phyloP scores from a whole-genome alignment of 441 rosid species.

The Adansonia rubrostipa region DNA sequence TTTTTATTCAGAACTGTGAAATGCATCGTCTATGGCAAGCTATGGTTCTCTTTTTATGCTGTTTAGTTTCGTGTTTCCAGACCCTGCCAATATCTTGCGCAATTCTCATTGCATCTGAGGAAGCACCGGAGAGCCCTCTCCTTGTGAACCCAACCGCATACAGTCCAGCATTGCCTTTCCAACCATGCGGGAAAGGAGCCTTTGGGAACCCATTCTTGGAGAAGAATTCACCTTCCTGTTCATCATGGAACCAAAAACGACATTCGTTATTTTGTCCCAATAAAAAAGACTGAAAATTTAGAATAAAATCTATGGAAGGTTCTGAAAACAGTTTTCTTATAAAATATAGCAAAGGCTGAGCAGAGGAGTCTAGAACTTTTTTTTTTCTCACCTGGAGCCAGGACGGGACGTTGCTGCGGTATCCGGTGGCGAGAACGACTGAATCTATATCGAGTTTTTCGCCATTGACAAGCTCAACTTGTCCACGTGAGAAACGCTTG shows the following conservation, averaged over 20 bases:
- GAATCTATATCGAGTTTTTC: slow-evolving; percentile 55
- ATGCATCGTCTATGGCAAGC: slow-evolving; percentile 78
- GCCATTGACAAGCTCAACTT: slow-evolving; percentile 71
- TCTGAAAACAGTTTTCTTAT: neutral
- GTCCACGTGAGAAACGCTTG: slow-evolving; percentile 51
- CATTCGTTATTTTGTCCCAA: slow-evolving; percentile 28
- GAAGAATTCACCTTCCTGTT: slow-evolving; percentile 76
- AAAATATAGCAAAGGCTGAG: neutral
- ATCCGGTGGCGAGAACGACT: slow-evolving; percentile 73
- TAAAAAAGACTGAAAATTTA: neutral
- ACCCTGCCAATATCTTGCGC: slow-evolving; percentile 74
- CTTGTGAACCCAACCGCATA: slow-evolving; percentile 93
- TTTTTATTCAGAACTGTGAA: slow-evolving; percentile 55
- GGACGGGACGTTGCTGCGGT: slow-evolving; percentile 81
- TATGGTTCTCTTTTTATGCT: slow-evolving; percentile 47
- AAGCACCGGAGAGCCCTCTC: slow-evolving; percentile 88
- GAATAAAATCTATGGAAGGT: neutral
- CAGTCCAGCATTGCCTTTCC: slow-evolving; percentile 85
- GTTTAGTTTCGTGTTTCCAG: slow-evolving; percentile 71
- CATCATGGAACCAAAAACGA: slow-evolving; percentile 22
- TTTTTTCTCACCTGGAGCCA: slow-evolving; percentile 69
- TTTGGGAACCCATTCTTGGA: slow-evolving; percentile 77
- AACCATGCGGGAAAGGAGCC: slow-evolving; percentile 62
- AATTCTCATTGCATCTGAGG: slow-evolving; percentile 65
- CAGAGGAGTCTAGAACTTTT: neutral